Evolutionary conservation across 192 early-diverging fungal genomes (phyloP), one percentile per base, ranked within the genome.

Genomic region (Thamnidium elegans): DNA sequence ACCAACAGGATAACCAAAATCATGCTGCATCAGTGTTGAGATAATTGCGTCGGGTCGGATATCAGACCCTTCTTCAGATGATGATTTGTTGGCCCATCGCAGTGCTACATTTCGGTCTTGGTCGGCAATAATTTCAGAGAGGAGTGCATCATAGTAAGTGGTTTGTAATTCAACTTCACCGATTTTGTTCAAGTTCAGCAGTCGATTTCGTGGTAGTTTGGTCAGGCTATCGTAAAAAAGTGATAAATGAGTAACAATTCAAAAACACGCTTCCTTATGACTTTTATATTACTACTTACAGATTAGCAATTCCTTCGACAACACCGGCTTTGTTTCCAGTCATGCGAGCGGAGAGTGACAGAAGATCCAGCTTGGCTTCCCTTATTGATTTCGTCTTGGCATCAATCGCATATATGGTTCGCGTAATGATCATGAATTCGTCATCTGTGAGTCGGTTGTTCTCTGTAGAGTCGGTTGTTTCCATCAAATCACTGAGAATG

Each of bases 1-100:
- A n/a, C 45, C 45, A 10, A 46, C 11, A 47, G 46, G 45, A 10
- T n/a, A 10, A 10, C 45, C 45, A 46, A 15, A 46, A 3, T 46
- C 15, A 3, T 10, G 15, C 11, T 46, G 45, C 13, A 46, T 46
- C 5, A 46, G 3, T 3, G 45, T 46, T 10, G 45, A 46, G 10
- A 46, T 11, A n/a, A 46, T n/a, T 15, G 45, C 45, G 10, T 46
- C 45, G 15, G 45, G 45, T 10, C 46, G 44, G 43, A 62, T 46
- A 62, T 30, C 46, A 30, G 42, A 10, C 47, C 19, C 44, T 19
- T 2, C 26, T 15, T 45, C 59, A 62, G 0, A 2, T 36, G 34
- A 4, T 36, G 34, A 36, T 39, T 62, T 62, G 44, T 62, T 62
- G 3, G 60, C 45, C 45, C 60, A 62, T n/a, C 60, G 60, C 14